Base-by-base conservation (phyloP, 805 yeast genomes). In the Soucietia sequanensis region DNA sequence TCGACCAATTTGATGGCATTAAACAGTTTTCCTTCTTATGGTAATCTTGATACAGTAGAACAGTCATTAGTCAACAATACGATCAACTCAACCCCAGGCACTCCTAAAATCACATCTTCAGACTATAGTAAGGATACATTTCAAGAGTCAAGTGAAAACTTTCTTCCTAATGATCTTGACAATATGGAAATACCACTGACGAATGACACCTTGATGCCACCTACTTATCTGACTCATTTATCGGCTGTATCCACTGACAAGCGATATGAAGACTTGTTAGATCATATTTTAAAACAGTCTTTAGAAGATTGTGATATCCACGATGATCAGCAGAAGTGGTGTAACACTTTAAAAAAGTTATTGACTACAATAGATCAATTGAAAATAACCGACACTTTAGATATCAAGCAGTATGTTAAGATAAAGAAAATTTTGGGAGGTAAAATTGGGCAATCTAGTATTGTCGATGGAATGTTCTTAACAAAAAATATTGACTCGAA, bases 391-490 rank as follows among this genome's bases (percentile, higher is more conserved):
- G 91, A 84, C 42, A 81, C 82, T 3, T 71, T 89, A 40, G 97
- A 93, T 54, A 80, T 90, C 31, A 73, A 91, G n/a, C 90, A 84
- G 46, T 91, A 86, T 57, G 78, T 93, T 27, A 93, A 95, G 52
- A 71, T 93, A 29, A 95, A 93, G 53, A 72, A 88, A 39, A 77
- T 91, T 6, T 71, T 81, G 0, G 98, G 99, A 1, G 93, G 95
- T 0, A 39, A 55, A 1, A 75, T 81, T 1, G 62, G 66, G 4
- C 80, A 84, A 27, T 78, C 91, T 0, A 62, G 63, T 18, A 72
- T 76, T 20, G 56, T 91, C 3, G 80, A 84, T 50, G 99, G 99
- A 0, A 60, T 87, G 4, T 83, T 87, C 3, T 88, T 90, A 58
- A 84, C 97, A 0, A 88, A 89, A 45, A 78, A 81, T 12, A 65